phyloP scores from a whole-genome alignment of 2,329 filamentous ascomycete species.

The Xylaria multiplex region DNA sequence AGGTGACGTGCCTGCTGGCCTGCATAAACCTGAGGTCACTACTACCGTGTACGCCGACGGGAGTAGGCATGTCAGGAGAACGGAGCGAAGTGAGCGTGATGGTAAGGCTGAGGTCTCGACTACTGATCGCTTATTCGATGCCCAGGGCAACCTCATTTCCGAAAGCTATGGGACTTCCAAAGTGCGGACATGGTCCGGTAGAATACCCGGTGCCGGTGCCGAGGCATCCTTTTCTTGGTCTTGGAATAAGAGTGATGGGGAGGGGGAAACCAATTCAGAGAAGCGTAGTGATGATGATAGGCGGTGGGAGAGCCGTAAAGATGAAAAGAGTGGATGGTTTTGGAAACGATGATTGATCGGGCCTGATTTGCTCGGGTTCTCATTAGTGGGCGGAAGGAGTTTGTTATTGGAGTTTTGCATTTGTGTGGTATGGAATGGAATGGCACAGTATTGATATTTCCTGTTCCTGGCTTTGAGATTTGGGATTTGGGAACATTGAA shows the following conservation, averaged over 20 bases:
- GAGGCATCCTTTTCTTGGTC: slow-evolving; percentile 34
- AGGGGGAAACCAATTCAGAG: neutral
- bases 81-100: slow-evolving; percentile 26
- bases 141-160: slow-evolving; percentile 39
- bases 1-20: neutral
- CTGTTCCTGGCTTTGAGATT: neutral
- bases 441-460: neutral
- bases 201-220: slow-evolving; percentile 18
- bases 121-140: slow-evolving; percentile 36
- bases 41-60: slow-evolving; percentile 39
- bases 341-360: slow-evolving; percentile 34
- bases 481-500: neutral
- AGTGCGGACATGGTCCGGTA: slow-evolving; percentile 35
- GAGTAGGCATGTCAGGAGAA: slow-evolving; percentile 39
- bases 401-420: slow-evolving; percentile 3
- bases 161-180: slow-evolving; percentile 31
- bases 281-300: neutral
- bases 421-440: neutral
- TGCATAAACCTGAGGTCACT: neutral
- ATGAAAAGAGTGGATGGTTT: slow-evolving; percentile 39
- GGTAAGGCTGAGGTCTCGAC: slow-evolving; percentile 34
- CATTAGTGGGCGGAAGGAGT: neutral
- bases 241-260: slow-evolving; percentile 1
- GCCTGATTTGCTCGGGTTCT: neutral
- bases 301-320: neutral